Evolutionary conservation across 2,329 filamentous ascomycete species (phyloP).

Genomic region (Dothideomycetes sp.): DNA sequence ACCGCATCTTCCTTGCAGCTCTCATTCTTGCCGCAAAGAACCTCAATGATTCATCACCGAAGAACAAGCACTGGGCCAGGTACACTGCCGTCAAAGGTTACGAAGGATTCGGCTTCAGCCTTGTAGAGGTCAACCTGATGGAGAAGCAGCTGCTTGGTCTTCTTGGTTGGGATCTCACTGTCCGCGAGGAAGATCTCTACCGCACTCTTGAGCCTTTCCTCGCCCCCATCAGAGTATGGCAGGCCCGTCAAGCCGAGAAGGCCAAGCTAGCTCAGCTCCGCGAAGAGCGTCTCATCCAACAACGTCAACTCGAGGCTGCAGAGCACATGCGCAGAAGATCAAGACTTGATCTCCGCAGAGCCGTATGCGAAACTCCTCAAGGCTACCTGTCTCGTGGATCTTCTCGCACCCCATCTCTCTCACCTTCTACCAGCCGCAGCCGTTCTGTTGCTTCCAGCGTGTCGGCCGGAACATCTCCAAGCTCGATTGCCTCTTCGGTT

Average conservation of each 20-base stretch:
- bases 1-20: conserved; percentile 89
- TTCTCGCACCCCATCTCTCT: conserved; percentile 39
- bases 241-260: conserved; percentile 44
- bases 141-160: conserved; percentile 96
- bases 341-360: conserved; percentile 18
- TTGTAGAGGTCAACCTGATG: conserved; percentile 97
- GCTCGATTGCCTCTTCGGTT: conserved; percentile 21
- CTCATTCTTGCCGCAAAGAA: conserved; percentile 89
- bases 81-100: conserved; percentile 70
- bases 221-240: conserved; percentile 61
- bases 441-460: conserved; percentile 24
- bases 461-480: conserved; percentile 20
- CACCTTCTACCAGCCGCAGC: conserved; percentile 31
- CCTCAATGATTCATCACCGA: conserved; percentile 94
- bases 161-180: conserved; percentile 85
- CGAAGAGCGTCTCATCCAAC: conserved; percentile 26
- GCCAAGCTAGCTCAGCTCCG: conserved; percentile 32
- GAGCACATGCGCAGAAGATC: conserved; percentile 23
- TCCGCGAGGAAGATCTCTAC: conserved; percentile 77
- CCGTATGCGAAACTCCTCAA: conserved; percentile 25
- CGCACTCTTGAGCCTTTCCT: conserved; percentile 80
- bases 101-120: conserved; percentile 77
- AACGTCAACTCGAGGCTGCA: conserved; percentile 23
- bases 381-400: conserved; percentile 15
- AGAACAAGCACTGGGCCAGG: conserved; percentile 99